Base-by-base conservation (phyloP, 2,329 filamentous ascomycete genomes). In the Ophidiomyces ophidiicola region DNA sequence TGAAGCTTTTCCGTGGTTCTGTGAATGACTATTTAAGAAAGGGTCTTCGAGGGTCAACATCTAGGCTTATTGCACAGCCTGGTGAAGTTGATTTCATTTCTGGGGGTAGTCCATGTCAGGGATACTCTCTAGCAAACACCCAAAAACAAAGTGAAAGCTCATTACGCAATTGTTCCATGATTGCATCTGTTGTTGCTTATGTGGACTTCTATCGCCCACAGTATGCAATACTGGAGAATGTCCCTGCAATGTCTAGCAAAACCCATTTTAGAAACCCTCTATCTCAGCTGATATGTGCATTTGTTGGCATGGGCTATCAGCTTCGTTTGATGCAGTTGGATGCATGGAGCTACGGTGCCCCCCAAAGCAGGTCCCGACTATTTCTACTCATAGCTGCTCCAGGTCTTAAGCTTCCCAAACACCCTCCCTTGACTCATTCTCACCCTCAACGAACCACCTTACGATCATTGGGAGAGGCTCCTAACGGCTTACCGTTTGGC, bases 191-290 rank as follows among this genome's bases (percentile, higher is more conserved):
- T 25, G 78, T 77, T 0, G 76, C 82, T 0, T 83, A 72, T 43
- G 66, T 88, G 1, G 83, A 92, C 46, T 60, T 84, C 0, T 86
- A 83, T 47, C 71, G 78, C 0, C 83, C 84, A 0, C 67, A 72
- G n/a, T 88, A 82, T 51, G 80, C 77, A 0, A 48, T 88, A 0
- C 66, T 92, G 0, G 84, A 92, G 55, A 92, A 92, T 47, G 84
- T 92, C 0, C 59, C 72, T 0, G 67, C 62, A 0, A 83, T 88
- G 61, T 70, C 80, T 0, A 68, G 61, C 32, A 64, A 52, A 17
- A 61, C 62, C 12, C 63, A 56, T 12, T 50, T 53, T 5, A 60
- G 79, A 14, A 82, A 83, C 42, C 72, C 83, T 0, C 76, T 87
- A 36, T 77, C 76, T 1, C 82, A 87, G 48, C 63, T 90, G 0